Evolutionary conservation across 495 filamentous ascomycete species (phyloP).

Genomic region (Penicillium parvum): DNA sequence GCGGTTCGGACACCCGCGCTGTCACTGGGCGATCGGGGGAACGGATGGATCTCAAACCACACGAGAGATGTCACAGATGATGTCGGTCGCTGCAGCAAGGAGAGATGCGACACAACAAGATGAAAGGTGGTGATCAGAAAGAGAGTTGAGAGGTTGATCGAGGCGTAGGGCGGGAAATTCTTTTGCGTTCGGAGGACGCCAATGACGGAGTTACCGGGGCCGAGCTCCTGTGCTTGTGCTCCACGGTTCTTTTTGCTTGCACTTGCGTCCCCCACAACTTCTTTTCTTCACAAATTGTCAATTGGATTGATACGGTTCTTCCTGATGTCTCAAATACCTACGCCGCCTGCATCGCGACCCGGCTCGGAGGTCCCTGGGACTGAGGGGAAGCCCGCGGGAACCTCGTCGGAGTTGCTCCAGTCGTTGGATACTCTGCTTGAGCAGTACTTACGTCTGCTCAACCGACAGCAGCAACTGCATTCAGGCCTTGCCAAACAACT

Average conservation of each 20-base stretch:
- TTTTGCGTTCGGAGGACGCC: constrained; percentile 30
- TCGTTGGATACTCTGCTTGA: constrained; percentile 62
- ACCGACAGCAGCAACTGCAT: constrained; percentile 64
- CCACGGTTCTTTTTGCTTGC: constrained; percentile 9
- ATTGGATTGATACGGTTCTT: not conserved
- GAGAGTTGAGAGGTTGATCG: constrained; percentile 4
- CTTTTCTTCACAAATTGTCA: not conserved
- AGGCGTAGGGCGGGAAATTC: constrained; percentile 39
- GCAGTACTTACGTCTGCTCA: constrained; percentile 63
- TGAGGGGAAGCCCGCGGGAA: constrained; percentile 19
- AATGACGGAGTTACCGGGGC: constrained; percentile 47
- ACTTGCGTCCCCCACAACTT: not conserved
- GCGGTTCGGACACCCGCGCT: constrained; percentile 7
- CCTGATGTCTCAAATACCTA: constrained; percentile 35
- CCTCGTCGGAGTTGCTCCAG: constrained; percentile 24
- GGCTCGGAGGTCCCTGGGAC: constrained; percentile 27
- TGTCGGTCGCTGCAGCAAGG: not conserved
- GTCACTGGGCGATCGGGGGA: constrained; percentile 2
- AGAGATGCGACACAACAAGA: not conserved
- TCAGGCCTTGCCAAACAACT: constrained; percentile 50
- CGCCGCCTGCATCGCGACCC: constrained; percentile 34
- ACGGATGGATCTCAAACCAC: not conserved
- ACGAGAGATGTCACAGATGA: not conserved
- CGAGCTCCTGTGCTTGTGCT: constrained; percentile 26
- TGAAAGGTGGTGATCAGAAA: constrained; percentile 4